Evolutionary conservation across 768 basidiomycete genomes (phyloP), one percentile per base, ranked within the genome.

Genomic region (Suillus occidentalis): DNA sequence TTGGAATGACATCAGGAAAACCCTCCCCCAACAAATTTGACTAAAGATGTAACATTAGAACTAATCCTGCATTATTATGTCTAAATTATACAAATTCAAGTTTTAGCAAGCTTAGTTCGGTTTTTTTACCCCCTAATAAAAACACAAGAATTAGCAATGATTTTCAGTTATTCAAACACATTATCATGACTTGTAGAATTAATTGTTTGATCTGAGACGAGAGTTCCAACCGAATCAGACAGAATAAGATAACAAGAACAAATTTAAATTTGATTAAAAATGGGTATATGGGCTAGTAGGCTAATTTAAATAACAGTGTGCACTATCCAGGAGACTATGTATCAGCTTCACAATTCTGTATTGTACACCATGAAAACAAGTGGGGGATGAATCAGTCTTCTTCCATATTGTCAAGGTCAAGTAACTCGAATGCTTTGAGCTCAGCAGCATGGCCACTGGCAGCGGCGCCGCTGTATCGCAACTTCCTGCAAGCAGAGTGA

Each of bases 1-100:
- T n/a, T n/a, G n/a, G n/a, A n/a, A n/a, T n/a, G n/a, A n/a, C n/a
- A 49, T 49, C 47, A 49, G 47, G 47, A 49, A 49, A 49, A 49
- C 4, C n/a, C 47, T 49, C 47, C 47, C 8, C 9, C 14, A 4
- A 3, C 22, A 22, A 49, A 22, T 22, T 47, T n/a, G 14, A 2
- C 12, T 12, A 40, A 40, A 43, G 16, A 43, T 43, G 42, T 18
- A 16, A 16, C 13, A 40, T 49, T 49, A 49, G 49, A 25, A 49
- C 49, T 49, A 25, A 49, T 49, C 5, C 49, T 49, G 22, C 22
- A 7, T 25, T 14, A 25, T 49, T 49, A 49, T 49, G 49, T 49
- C 49, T 49, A 49, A 49, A 14, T 49, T 49, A 3, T 25, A 10
- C 22, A 49, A 49, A 49, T 49, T 49, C 22, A 49, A 49, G 22